A percentile compares a stretch with the other conserved stretches of the same genome.
These are phyloP conservation scores for Pochonia chlamydosporia DNA, from an alignment of 2,329 filamentous ascomycete genomes.

Conservation along the genomic window DNA sequence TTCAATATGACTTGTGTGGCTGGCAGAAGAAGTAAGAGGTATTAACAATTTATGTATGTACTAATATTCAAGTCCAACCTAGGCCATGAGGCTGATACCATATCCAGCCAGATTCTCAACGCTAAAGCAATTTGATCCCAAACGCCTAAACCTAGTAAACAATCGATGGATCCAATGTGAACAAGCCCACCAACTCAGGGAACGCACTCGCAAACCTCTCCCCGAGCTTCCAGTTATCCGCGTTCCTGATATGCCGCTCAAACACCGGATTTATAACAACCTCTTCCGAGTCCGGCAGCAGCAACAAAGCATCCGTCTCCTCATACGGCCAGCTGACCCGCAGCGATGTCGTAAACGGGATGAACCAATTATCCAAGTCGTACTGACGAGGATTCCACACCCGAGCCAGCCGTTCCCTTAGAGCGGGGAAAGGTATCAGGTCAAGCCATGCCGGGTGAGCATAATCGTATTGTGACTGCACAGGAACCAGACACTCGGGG, in stretches of 20 bases:
- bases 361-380: slow-evolving; percentile 75
- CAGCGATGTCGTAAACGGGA: slow-evolving; percentile 72
- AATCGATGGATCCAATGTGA: slow-evolving; percentile 16
- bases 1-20: too few species aligned
- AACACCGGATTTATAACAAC: slow-evolving; percentile 82
- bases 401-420: slow-evolving; percentile 62
- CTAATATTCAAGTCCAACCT: too few species aligned
- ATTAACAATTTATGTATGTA: too few species aligned
- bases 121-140: too few species aligned
- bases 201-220: slow-evolving; percentile 60
- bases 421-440: slow-evolving; percentile 70
- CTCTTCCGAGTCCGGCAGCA: slow-evolving; percentile 53
- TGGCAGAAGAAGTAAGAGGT: too few species aligned
- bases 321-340: slow-evolving; percentile 83
- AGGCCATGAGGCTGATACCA: too few species aligned
- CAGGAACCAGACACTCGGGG: slow-evolving; percentile 66
- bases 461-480: slow-evolving; percentile 57
- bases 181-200: slow-evolving; percentile 37
- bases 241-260: slow-evolving; percentile 67
- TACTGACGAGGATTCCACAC: slow-evolving; percentile 44
- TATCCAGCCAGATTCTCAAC: too few species aligned
- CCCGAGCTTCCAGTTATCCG: slow-evolving; percentile 80
- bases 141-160: not conserved
- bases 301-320: slow-evolving; percentile 61
- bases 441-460: slow-evolving; percentile 79